Percentiles rank a stretch among this genome's conserved stretches.
Evolutionary conservation across 257 asterid genomes (phyloP).

Genomic region (Lavandula angustifolia): DNA sequence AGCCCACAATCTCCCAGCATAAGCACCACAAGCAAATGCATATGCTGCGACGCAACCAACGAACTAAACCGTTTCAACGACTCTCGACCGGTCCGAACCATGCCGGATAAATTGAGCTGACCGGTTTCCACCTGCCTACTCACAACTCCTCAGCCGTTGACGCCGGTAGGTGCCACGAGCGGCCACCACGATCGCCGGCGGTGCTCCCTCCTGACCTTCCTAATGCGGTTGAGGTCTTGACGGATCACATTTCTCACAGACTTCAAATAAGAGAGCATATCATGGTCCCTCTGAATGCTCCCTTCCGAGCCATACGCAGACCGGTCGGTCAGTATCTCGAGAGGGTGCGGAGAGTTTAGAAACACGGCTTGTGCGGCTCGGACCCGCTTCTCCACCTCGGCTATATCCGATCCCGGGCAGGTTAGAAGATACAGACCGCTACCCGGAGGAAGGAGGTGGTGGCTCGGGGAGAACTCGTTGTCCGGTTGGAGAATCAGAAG

Average conservation of each 20-base stretch:
- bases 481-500: constrained; percentile 90
- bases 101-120: constrained; percentile 52
- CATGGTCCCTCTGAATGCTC: constrained; percentile 79
- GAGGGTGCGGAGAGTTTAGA: constrained; percentile 88
- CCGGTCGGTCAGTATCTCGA: constrained; percentile 78
- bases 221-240: constrained; percentile 56
- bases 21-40: constrained; percentile 75
- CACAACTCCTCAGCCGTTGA: constrained; percentile 38
- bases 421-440: constrained; percentile 70
- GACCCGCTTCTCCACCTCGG: constrained; percentile 56
- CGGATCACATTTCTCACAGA: constrained; percentile 51
- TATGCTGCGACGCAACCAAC: constrained; percentile 67
- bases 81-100: constrained; percentile 54
- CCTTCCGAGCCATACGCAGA: constrained; percentile 87
- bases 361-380: constrained; percentile 68
- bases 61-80: constrained; percentile 62
- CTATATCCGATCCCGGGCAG: constrained; percentile 40
- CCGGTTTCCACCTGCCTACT: constrained; percentile 36
- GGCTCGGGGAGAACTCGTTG: constrained; percentile 72
- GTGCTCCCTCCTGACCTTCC: constrained; percentile 47
- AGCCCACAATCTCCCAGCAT: constrained; percentile 52
- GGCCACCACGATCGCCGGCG: constrained; percentile 61
- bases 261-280: constrained; percentile 69
- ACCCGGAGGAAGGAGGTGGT: constrained; percentile 85
- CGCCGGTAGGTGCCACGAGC: constrained; percentile 36